Base-by-base conservation (phyloP, 1,139 yeast species). In the Yamadazyma dushanensis region DNA sequence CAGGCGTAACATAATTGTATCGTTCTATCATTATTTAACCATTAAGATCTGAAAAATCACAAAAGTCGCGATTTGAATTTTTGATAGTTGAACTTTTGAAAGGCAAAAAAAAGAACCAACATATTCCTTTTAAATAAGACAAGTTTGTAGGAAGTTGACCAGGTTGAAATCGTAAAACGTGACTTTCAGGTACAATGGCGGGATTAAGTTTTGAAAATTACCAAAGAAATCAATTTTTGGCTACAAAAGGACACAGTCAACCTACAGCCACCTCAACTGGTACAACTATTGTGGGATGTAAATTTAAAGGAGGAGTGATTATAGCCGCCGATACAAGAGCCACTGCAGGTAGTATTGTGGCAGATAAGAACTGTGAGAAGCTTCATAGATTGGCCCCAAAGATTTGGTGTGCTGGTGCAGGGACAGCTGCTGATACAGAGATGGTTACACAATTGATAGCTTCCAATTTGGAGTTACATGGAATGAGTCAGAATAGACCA, bases 321-420 rank as follows among this genome's bases (percentile, higher is more conserved):
- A 87, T 90, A 61, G 98, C 98, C 14, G 98, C 98, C 13, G 98
- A 92, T 70, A 92, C 98, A 18, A 80, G 98, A 65, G 97, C 98
- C 41, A 92, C 98, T 4, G 82, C 94, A 26, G 98, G 98, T 16
- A 83, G 81, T 40, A 89, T 92, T 51, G 97, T 92, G 23, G 98
- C 98, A 11, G 97, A 92, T 66, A 90, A 92, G 70, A 92, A 92
- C 69, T 90, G 97, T 73, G 97, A 90, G 58, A 92, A 92, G 66
- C 73, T 92, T 47, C 98, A 92, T 66, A 71, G 95, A 53, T 77
- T 92, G 51, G 78, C 97, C 2, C 97, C 98, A 9, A 78, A 76
- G 57, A 92, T 92, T 56, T 92, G 98, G 98, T 92, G 97, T 78
- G 97, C 97, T 37, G 98, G 98, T 53, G 98, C 98, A 3, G 98